phyloP scores from a whole-genome alignment of 345 rosid species.

The Acer campestre region DNA sequence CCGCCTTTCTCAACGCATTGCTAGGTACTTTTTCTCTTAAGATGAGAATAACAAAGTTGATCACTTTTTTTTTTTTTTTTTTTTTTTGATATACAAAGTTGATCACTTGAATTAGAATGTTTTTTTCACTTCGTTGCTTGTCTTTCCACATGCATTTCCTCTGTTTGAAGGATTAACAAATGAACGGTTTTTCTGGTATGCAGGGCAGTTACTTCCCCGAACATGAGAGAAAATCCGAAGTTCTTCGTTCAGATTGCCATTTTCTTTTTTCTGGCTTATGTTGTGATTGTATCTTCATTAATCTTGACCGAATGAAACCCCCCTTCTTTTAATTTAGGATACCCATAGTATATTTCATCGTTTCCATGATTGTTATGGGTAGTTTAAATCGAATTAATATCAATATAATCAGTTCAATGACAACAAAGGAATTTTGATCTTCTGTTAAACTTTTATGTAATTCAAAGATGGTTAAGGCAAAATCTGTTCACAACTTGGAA shows the following conservation, averaged over 20 bases:
- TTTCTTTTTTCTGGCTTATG: conserved; percentile 89
- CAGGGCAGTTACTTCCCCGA: conserved; percentile 98
- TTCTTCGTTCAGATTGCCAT: conserved; percentile 82
- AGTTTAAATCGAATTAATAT: conserved; percentile 7
- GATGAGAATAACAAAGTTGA: not conserved
- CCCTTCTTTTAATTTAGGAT: not conserved
- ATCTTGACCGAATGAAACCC: conserved; percentile 80
- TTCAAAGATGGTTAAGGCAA: not conserved
- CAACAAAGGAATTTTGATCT: conserved; percentile 1
- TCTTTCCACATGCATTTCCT: not conserved
- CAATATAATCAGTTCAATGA: conserved; percentile 22
- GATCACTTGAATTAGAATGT: not conserved
- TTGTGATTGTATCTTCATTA: conserved; percentile 90
- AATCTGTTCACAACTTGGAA: not conserved
- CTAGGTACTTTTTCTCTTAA: conserved; percentile 53
- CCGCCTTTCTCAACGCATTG: conserved; percentile 85
- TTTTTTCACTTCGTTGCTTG: not conserved
- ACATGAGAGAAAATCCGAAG: conserved; percentile 98
- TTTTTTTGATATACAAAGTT: no score
- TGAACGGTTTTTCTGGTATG: conserved; percentile 22
- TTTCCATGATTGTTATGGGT: conserved; percentile 9
- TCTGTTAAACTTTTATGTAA: not conserved
- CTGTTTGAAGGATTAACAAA: not conserved
- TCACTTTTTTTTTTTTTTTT: no score
- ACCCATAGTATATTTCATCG: not conserved